Conservation (phyloP, 371 early-diverging fungal genomes). For the Batkoa obscura region DNA sequence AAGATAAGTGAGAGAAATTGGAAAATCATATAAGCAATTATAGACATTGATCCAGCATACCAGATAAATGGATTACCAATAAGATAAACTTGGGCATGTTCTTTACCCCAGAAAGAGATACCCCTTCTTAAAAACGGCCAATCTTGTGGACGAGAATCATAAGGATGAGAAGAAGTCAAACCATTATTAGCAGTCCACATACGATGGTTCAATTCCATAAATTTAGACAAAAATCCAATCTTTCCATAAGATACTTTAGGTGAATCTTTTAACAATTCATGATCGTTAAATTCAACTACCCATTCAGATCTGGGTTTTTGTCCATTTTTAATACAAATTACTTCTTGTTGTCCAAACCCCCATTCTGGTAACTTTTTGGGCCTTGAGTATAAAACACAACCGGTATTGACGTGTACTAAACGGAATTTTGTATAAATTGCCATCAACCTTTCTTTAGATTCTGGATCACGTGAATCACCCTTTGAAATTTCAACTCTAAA, state of each 20-base stretch:
- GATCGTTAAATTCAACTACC: constrained; percentile 30
- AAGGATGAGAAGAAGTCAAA: constrained; percentile 75
- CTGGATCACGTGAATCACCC: constrained; percentile 25
- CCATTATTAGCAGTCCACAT: constrained; percentile 82
- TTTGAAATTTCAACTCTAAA: constrained; percentile 56
- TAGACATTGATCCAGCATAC: constrained; percentile 54
- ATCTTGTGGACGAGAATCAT: constrained; percentile 52
- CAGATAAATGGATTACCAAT: constrained; percentile 94
- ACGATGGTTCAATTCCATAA: constrained; percentile 61
- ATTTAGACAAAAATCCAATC: constrained; percentile 61
- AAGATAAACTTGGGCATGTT: constrained; percentile 60
- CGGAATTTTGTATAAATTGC: constrained; percentile 45
- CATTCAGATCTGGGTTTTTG: constrained; percentile 39
- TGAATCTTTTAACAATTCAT: constrained; percentile 19
- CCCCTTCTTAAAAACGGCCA: constrained; percentile 79
- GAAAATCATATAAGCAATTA: constrained; percentile 34
- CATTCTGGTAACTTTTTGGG: constrained; percentile 78
- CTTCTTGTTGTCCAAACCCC: constrained; percentile 93
- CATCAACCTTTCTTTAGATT: constrained; percentile 26
- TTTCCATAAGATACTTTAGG: constrained; percentile 7
- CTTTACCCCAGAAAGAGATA: constrained; percentile 74
- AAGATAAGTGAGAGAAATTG: constrained; percentile 37
- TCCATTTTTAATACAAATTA: constrained; percentile 57
- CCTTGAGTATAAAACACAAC: constrained; percentile 62
- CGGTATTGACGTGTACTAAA: constrained; percentile 46